These are phyloP conservation scores for Micromonas pusilla DNA, from an alignment of 139 green algal species.

Conservation along the genomic window DNA sequence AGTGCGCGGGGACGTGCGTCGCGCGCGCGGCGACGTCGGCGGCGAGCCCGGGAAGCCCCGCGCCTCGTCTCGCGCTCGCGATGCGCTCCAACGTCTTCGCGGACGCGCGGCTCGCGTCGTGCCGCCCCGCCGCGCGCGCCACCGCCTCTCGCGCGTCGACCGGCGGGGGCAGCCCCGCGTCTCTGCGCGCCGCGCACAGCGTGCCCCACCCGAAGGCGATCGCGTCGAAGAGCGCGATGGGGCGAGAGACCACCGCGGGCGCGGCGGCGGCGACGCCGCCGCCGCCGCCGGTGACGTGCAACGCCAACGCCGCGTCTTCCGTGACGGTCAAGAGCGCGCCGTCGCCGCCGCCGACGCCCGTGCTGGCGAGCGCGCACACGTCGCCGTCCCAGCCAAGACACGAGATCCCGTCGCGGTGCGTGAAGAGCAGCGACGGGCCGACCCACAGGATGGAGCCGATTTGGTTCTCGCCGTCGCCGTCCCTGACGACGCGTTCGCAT, in stretches of 20 bases:
- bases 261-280: too few relatives aligned
- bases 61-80: not conserved
- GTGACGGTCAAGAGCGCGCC: not conserved
- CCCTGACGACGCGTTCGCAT: too few relatives aligned
- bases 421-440: too few relatives aligned
- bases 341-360: too few relatives aligned
- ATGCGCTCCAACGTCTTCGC: not conserved
- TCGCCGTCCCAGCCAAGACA: not conserved
- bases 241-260: not conserved
- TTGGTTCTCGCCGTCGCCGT: too few relatives aligned
- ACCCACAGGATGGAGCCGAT: too few relatives aligned
- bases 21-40: not conserved
- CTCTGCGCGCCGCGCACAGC: not conserved
- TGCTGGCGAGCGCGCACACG: not conserved
- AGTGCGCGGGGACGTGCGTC: not conserved
- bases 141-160: not conserved
- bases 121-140: too few relatives aligned
- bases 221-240: not conserved
- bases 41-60: not conserved
- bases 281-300: not conserved
- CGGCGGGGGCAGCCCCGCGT: not conserved
- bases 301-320: not conserved
- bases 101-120: not conserved
- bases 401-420: not conserved
- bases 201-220: not conserved